Percentiles rank a stretch among this genome's conserved stretches.
phyloP scores from a whole-genome alignment of 805 yeast species.

The Yarrowia sp. region DNA sequence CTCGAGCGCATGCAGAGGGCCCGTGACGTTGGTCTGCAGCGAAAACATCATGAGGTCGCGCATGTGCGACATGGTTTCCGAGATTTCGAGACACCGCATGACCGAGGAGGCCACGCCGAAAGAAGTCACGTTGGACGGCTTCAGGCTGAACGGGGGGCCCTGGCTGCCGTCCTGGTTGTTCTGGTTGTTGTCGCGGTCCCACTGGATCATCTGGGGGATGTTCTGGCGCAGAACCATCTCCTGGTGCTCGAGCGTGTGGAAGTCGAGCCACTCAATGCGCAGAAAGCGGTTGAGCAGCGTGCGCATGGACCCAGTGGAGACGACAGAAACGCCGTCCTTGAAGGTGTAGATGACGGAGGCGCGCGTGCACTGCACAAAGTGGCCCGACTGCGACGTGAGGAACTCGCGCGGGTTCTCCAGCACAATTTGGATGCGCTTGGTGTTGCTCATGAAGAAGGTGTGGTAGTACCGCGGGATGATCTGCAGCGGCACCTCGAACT shows the following conservation, averaged over 20 bases:
- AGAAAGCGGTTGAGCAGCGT: conserved; percentile 61
- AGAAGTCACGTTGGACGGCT: conserved; percentile 42
- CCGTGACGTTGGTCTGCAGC: conserved; percentile 34
- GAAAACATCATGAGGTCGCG: conserved; percentile 63
- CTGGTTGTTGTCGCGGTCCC: not conserved
- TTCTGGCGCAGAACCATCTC: conserved; percentile 40
- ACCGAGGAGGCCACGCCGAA: conserved; percentile 66
- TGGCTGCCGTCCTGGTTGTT: not conserved
- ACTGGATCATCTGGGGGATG: conserved; percentile 24
- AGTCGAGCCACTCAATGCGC: conserved; percentile 70
- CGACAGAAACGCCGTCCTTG: conserved; percentile 67
- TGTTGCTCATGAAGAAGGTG: conserved; percentile 52
- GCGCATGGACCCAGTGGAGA: conserved; percentile 58
- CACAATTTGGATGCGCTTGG: conserved; percentile 51
- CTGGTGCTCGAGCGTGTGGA: conserved; percentile 49
- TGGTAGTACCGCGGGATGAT: conserved; percentile 64
- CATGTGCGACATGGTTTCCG: conserved; percentile 74
- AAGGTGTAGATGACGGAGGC: conserved; percentile 52
- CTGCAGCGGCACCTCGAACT: conserved; percentile 61
- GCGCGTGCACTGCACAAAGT: conserved; percentile 53
- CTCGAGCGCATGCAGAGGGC: conserved; percentile 35
- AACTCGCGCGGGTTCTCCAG: conserved; percentile 50
- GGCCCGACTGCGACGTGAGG: conserved; percentile 52
- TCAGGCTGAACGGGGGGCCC: not conserved
- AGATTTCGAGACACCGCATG: conserved; percentile 68